Percentiles rank a stretch among this genome's conserved stretches.
Conservation (phyloP, 1,284 basidiomycete genomes). For the Caloboletus inedulis region DNA sequence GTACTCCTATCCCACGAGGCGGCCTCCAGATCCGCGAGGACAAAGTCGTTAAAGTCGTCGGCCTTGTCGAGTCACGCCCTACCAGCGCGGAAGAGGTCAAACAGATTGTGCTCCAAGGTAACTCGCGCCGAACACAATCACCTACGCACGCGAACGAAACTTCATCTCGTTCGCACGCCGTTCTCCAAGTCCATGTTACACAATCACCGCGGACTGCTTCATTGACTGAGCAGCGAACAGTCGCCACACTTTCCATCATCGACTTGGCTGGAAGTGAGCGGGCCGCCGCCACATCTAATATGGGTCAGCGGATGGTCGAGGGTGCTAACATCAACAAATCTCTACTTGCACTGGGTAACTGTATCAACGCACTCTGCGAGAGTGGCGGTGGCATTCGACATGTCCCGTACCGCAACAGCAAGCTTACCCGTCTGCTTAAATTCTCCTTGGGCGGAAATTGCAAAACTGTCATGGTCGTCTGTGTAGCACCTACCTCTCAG, state of each 20-base stretch:
- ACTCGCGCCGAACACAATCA: conserved; percentile 84
- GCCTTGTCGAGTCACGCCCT: conserved; percentile 78
- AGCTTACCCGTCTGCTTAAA: conserved; percentile 92
- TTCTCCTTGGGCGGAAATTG: conserved; percentile 97
- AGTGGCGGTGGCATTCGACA: conserved; percentile 81
- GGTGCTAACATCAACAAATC: conserved; percentile 99
- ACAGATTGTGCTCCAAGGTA: conserved; percentile 85
- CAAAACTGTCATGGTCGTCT: conserved; percentile 98
- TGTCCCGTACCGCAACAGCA: conserved; percentile 94
- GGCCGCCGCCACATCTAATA: conserved; percentile 91
- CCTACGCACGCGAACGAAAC: conserved; percentile 93
- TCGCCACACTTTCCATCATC: conserved; percentile 92
- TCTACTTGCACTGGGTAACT: conserved; percentile 90
- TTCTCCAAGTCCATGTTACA: conserved; percentile 89
- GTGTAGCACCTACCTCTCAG: conserved; percentile 87
- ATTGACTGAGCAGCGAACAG: conserved; percentile 74
- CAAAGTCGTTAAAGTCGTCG: conserved; percentile 86
- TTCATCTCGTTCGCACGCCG: conserved; percentile 93
- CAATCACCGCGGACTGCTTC: conserved; percentile 81
- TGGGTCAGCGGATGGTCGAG: conserved; percentile 97
- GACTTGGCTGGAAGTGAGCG: conserved; percentile 95
- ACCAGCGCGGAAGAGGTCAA: conserved; percentile 88
- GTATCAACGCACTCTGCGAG: conserved; percentile 95
- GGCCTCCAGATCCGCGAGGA: conserved; percentile 93
- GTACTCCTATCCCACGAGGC: conserved; percentile 63